Conservation (phyloP, 2,329 filamentous ascomycete species). For the Pezicula radicicola region DNA sequence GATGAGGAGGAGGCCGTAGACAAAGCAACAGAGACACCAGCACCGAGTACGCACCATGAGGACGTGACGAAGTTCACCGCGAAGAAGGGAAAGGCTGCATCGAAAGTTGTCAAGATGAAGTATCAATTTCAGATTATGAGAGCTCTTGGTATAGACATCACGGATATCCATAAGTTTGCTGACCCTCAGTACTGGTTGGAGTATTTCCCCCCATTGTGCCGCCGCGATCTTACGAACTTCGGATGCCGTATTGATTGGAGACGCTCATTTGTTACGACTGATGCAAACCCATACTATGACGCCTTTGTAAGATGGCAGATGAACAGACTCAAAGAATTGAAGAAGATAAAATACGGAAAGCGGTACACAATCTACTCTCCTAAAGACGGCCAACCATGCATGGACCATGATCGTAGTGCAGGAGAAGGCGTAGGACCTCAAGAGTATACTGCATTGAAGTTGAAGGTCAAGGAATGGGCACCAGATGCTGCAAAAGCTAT, state of each 20-base stretch:
- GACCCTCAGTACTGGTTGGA: constrained; percentile 91
- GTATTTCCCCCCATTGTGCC: constrained; percentile 82
- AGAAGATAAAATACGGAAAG: constrained; percentile 92
- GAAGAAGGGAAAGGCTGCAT: constrained; percentile 88
- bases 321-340: constrained; percentile 82
- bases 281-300: constrained; percentile 96
- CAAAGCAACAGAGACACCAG: constrained; percentile 46
- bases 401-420: constrained; percentile 80
- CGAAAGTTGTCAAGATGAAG: constrained; percentile 89
- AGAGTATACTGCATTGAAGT: constrained; percentile 89
- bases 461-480: constrained; percentile 88
- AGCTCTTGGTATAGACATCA: constrained; percentile 78
- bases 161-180: constrained; percentile 91
- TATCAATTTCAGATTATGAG: constrained; percentile 97
- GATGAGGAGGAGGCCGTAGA: constrained; percentile 55
- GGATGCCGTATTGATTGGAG: constrained; percentile 92
- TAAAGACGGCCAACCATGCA: constrained; percentile 83
- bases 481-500: constrained; percentile 69
- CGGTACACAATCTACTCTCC: constrained; percentile 91
- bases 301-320: constrained; percentile 97
- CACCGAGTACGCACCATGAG: constrained; percentile 67
- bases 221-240: constrained; percentile 76
- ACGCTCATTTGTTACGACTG: constrained; percentile 88
- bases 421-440: constrained; percentile 83
- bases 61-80: constrained; percentile 89